Evolutionary conservation across 805 yeast species (phyloP).

Genomic region (Schwanniomyces occidentalis): DNA sequence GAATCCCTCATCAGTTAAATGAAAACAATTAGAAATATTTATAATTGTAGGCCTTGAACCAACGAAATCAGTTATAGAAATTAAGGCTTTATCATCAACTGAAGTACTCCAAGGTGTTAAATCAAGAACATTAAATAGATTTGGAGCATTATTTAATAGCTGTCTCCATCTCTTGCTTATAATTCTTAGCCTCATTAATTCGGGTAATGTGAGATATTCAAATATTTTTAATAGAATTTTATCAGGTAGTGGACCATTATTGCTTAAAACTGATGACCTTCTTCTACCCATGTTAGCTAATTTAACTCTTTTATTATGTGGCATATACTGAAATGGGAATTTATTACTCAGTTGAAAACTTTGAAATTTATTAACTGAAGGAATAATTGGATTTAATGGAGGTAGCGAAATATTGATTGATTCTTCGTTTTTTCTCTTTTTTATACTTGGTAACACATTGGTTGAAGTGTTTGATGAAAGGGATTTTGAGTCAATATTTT

Average conservation of each 20-base stretch:
- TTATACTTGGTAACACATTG: neutral
- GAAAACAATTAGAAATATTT: conserved; percentile 72
- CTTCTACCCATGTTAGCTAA: conserved; percentile 49
- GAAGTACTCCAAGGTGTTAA: conserved; percentile 62
- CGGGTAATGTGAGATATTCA: conserved; percentile 52
- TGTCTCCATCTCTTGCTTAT: conserved; percentile 73
- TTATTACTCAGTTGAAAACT: conserved; percentile 10
- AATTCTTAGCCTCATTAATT: conserved; percentile 57
- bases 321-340: conserved; percentile 48
- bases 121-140: conserved; percentile 52
- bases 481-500: neutral
- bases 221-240: conserved; percentile 55
- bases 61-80: conserved; percentile 64
- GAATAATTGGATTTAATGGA: conserved; percentile 39
- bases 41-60: conserved; percentile 64
- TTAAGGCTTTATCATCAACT: conserved; percentile 57
- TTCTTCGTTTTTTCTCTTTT: conserved; percentile 4
- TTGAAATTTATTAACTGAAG: conserved; percentile 35
- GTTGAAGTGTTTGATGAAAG: neutral
- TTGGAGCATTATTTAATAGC: conserved; percentile 56
- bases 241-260: conserved; percentile 61
- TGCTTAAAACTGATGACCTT: conserved; percentile 56
- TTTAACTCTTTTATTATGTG: conserved; percentile 54
- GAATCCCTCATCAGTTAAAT: conserved; percentile 75
- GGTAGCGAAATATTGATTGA: conserved; percentile 22